Conservation (phyloP, 2,329 filamentous ascomycete species). For the Ilyonectria robusta region DNA sequence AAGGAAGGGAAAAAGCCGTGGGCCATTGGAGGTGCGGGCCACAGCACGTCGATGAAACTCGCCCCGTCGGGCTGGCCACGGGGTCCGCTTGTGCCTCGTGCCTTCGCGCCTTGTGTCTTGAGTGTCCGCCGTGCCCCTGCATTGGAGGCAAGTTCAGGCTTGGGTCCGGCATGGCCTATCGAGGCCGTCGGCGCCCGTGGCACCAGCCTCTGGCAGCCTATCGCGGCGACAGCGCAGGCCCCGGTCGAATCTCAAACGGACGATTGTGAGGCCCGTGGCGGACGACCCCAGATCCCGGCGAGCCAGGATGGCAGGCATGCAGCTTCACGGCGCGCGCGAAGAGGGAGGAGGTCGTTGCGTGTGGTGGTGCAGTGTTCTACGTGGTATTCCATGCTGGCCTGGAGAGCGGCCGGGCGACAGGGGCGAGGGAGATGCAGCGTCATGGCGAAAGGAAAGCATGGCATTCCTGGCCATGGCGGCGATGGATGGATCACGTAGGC, state of each 20-base stretch:
- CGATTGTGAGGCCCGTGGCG: slow-evolving; percentile 21
- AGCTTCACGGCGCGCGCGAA: not conserved
- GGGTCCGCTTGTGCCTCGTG: slow-evolving; percentile 23
- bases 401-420: not conserved
- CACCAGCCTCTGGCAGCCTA: slow-evolving; percentile 32
- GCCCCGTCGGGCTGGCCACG: slow-evolving; percentile 22
- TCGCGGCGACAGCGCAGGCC: slow-evolving; percentile 22
- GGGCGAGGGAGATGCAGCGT: not conserved
- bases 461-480: slow-evolving; percentile 9
- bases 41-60: slow-evolving; percentile 41
- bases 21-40: slow-evolving; percentile 35
- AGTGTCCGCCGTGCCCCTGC: slow-evolving; percentile 26
- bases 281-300: slow-evolving; percentile 15
- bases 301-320: not conserved
- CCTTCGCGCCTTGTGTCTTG: not conserved
- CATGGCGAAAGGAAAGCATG: not conserved
- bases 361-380: not conserved
- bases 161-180: slow-evolving; percentile 1
- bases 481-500: slow-evolving; percentile 8
- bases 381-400: not conserved
- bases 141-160: slow-evolving; percentile 20
- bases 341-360: not conserved
- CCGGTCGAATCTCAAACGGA: slow-evolving; percentile 45
- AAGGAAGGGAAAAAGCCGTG: slow-evolving; percentile 15
- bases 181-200: not conserved